Conservation (phyloP, 805 yeast species). For the Yueomyces sp. region DNA sequence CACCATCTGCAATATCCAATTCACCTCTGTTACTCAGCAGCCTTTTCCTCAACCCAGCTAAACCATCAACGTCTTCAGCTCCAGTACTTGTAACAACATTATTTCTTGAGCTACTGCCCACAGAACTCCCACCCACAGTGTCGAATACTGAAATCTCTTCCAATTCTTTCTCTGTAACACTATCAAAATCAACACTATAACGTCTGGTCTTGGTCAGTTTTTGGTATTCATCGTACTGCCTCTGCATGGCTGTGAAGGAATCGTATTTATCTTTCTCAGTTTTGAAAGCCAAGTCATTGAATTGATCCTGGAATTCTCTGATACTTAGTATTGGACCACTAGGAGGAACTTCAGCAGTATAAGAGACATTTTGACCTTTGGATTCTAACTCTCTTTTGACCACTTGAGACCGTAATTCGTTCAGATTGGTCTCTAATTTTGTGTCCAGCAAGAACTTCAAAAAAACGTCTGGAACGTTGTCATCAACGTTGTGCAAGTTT, state of each 20-base stretch:
- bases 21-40: conserved; percentile 11
- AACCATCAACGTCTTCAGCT: conserved; percentile 15
- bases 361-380: background rate
- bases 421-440: conserved; percentile 12
- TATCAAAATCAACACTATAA: conserved; percentile 21
- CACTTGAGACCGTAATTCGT: conserved; percentile 4
- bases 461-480: conserved; percentile 9
- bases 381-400: background rate
- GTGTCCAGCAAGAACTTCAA: conserved; percentile 8
- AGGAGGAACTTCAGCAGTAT: background rate
- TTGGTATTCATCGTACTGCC: conserved; percentile 9
- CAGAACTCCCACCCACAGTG: background rate
- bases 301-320: conserved; percentile 5
- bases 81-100: background rate
- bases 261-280: conserved; percentile 3
- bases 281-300: conserved; percentile 5
- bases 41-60: conserved; percentile 23
- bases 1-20: conserved; percentile 1
- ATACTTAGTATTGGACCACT: background rate
- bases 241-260: conserved; percentile 2
- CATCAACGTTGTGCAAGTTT: background rate
- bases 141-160: conserved; percentile 5
- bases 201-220: conserved; percentile 10
- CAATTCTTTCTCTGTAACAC: conserved; percentile 1
- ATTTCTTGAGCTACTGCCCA: background rate